A percentile compares a stretch with the other conserved stretches of the same genome.
phyloP scores from a whole-genome alignment of 2,329 filamentous ascomycete species.

The Colletotrichum tofieldiae region DNA sequence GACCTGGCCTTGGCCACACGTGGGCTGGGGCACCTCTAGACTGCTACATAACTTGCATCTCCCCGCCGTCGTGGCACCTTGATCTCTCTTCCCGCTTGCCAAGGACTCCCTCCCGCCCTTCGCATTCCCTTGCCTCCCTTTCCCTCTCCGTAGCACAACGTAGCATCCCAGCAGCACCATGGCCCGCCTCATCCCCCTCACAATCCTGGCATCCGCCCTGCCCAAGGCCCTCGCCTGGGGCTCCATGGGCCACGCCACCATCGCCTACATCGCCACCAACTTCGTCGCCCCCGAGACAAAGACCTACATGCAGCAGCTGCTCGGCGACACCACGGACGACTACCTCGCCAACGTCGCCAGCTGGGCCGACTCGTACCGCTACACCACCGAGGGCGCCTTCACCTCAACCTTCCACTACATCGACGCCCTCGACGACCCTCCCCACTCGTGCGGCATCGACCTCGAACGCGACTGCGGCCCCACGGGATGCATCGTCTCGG shows the following conservation, averaged over 20 bases:
- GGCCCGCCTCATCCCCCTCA: conserved; percentile 45
- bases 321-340: conserved; percentile 60
- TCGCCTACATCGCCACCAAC: conserved; percentile 68
- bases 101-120: conserved; percentile 20
- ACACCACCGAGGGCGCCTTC: conserved; percentile 45
- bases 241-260: conserved; percentile 65
- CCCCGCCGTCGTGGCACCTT: not conserved
- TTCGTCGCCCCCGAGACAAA: conserved; percentile 60
- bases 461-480: conserved; percentile 44
- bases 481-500: conserved; percentile 42
- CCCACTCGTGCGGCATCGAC: conserved; percentile 41
- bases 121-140: not conserved
- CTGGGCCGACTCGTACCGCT: conserved; percentile 45
- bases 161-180: conserved; percentile 41
- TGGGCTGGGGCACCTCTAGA: not conserved
- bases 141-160: not conserved
- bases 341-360: conserved; percentile 65
- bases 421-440: conserved; percentile 43
- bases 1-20: conserved; percentile 16
- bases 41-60: conserved; percentile 8
- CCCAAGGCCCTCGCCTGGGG: conserved; percentile 55
- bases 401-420: conserved; percentile 44
- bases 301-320: conserved; percentile 44
- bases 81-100: conserved; percentile 5
- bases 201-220: conserved; percentile 45